phyloP scores from a whole-genome alignment of 179 eudicot species.

The Amaranthus tricolor region DNA sequence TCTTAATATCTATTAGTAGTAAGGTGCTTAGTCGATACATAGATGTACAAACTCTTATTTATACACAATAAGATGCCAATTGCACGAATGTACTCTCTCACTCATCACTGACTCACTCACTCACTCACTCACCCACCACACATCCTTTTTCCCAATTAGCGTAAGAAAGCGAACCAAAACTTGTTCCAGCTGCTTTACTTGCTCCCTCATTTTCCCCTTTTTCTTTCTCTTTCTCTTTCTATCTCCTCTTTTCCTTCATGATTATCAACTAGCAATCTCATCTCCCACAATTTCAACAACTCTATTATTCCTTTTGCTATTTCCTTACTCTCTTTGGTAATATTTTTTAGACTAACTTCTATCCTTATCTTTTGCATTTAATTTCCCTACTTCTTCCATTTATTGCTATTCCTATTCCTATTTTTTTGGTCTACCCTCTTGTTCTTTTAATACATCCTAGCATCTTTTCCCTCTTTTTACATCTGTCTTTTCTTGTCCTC shows the following conservation, averaged over 20 bases:
- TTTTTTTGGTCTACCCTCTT: neutral
- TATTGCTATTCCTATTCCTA: neutral
- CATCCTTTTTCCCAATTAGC: neutral
- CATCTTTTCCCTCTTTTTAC: constrained; percentile 10
- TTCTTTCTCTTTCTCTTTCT: constrained; percentile 5
- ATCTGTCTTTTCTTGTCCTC: constrained; percentile 30
- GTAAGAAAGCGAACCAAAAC: constrained; percentile 27
- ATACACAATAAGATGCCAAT: too few species aligned
- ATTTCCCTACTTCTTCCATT: neutral
- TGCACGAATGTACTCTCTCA: neutral
- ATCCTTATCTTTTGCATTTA: constrained; percentile 24
- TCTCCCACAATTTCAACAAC: neutral
- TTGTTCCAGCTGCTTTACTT: constrained; percentile 38
- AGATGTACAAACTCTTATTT: too few species aligned
- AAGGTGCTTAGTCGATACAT: too few species aligned
- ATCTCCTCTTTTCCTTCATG: neutral
- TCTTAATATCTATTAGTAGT: too few species aligned
- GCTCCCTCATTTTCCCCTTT: constrained; percentile 27
- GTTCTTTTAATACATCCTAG: neutral
- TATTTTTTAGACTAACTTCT: constrained; percentile 10
- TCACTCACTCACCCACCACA: constrained; percentile 1
- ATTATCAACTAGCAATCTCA: neutral
- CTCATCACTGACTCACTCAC: neutral
- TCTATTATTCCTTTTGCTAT: constrained; percentile 40
- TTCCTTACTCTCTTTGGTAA: constrained; percentile 21